phyloP scores from a whole-genome alignment of 768 basidiomycete genomes.

The Lactarius evosmus region DNA sequence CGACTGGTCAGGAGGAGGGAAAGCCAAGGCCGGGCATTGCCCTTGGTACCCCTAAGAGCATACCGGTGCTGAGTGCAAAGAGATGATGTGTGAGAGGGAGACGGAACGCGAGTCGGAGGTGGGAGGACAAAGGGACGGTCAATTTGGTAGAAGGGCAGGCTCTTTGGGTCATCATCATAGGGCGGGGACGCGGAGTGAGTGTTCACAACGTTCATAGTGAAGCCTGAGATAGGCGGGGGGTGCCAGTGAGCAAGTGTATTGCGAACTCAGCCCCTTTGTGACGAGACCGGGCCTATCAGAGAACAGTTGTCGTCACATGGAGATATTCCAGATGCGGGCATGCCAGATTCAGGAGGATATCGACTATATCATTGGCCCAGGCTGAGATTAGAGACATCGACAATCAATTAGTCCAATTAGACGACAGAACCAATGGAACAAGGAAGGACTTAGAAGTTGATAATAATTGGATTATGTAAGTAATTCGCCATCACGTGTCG shows the following conservation, averaged over 20 bases:
- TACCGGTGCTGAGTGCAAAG: conserved; percentile 37
- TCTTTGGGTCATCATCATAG: no score
- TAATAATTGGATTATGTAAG: not conserved
- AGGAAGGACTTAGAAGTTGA: no score
- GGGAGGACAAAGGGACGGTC: not conserved
- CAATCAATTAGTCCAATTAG: no score
- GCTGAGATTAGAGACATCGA: not conserved
- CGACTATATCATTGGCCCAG: not conserved
- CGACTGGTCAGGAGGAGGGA: conserved; percentile 46
- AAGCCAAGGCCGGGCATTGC: conserved; percentile 47
- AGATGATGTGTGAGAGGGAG: not conserved
- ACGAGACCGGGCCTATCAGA: not conserved
- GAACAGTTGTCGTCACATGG: not conserved
- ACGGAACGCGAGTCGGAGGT: not conserved
- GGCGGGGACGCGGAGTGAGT: not conserved
- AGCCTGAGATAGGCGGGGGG: not conserved
- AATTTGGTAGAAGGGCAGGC: not conserved
- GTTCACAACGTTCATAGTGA: not conserved
- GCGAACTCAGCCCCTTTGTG: not conserved
- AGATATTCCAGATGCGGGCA: no score
- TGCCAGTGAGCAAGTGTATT: not conserved
- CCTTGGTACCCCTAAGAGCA: conserved; percentile 39
- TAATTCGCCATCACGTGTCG: not conserved
- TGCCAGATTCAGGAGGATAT: not conserved
- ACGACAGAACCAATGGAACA: not conserved